Percentiles rank a stretch among this genome's conserved stretches.
Conservation (phyloP, 2,329 filamentous ascomycete genomes). For the Colletotrichum lini region DNA sequence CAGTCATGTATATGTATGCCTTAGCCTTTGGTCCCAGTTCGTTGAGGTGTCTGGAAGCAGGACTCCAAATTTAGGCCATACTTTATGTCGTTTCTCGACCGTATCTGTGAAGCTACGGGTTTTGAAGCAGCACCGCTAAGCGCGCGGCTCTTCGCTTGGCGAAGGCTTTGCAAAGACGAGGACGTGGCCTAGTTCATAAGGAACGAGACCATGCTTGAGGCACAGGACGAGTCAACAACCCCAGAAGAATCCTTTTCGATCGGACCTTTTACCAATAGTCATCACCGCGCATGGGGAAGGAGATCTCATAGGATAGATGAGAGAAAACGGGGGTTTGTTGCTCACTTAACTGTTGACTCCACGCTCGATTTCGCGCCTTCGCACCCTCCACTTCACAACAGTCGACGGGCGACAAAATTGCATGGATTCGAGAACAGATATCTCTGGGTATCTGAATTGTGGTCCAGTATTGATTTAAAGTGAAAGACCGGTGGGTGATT, state of each 20-base stretch:
- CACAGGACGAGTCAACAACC: constrained; percentile 52
- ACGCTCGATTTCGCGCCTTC: constrained; percentile 30
- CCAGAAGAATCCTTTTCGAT: constrained; percentile 65
- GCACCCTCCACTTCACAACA: constrained; percentile 31
- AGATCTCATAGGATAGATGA: neutral
- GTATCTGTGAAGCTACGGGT: neutral
- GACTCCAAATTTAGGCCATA: constrained; percentile 66
- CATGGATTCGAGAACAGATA: constrained; percentile 20
- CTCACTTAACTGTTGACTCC: constrained; percentile 19
- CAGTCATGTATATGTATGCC: constrained; percentile 66
- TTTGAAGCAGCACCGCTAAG: neutral
- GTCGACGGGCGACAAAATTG: constrained; percentile 20
- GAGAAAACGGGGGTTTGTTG: constrained; percentile 4
- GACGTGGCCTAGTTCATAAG: constrained; percentile 32
- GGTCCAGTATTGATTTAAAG: neutral
- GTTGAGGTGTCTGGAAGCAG: constrained; percentile 59
- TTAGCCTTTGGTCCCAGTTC: constrained; percentile 72
- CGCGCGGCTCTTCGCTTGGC: constrained; percentile 17
- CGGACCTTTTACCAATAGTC: constrained; percentile 77
- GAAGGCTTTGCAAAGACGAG: constrained; percentile 27
- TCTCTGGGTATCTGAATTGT: neutral
- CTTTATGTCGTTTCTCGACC: constrained; percentile 25
- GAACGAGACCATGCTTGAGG: constrained; percentile 43
- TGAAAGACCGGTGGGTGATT: neutral
- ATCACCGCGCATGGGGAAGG: constrained; percentile 60